Percentiles rank a stretch among this genome's conserved stretches.
Evolutionary conservation across 1,139 yeast species (phyloP).

Genomic region (Yamadazyma conglobata): DNA sequence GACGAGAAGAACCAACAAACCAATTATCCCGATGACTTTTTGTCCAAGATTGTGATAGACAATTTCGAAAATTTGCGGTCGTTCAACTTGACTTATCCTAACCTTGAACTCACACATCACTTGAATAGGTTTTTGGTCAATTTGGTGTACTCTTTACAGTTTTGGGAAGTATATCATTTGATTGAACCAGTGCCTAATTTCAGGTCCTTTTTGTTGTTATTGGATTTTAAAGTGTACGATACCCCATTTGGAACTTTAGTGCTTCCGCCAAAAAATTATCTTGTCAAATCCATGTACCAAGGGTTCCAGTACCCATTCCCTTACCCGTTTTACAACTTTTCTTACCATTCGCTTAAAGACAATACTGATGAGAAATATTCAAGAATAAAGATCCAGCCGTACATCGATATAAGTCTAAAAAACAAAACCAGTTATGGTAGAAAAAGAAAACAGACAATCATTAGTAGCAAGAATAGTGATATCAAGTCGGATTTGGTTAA

Average conservation of each 20-base stretch:
- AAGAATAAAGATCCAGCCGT: constrained; percentile 30
- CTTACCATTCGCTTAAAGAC: constrained; percentile 39
- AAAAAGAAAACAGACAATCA: constrained; percentile 1
- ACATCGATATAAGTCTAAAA: constrained; percentile 35
- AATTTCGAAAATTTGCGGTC: constrained; percentile 30
- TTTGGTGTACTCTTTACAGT: constrained; percentile 36
- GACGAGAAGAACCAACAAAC: not conserved
- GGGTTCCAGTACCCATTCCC: constrained; percentile 48
- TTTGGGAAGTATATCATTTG: constrained; percentile 47
- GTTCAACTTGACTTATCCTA: constrained; percentile 34
- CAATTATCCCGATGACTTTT: constrained; percentile 34
- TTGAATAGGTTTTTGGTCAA: constrained; percentile 39
- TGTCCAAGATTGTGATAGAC: constrained; percentile 39
- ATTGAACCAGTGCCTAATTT: constrained; percentile 32
- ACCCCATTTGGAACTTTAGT: constrained; percentile 42
- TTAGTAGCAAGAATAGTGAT: constrained; percentile 10
- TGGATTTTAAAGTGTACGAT: constrained; percentile 34
- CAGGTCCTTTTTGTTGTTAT: constrained; percentile 30
- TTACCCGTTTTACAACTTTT: constrained; percentile 45
- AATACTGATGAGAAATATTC: constrained; percentile 25
- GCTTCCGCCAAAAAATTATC: constrained; percentile 39
- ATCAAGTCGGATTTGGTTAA: constrained; percentile 1
- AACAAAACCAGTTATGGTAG: constrained; percentile 2
- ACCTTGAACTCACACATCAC: constrained; percentile 37
- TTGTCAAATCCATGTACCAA: constrained; percentile 34